Percentiles rank a stretch among this genome's conserved stretches.
Evolutionary conservation across 2,329 filamentous ascomycete species (phyloP).

Genomic region (Colletotrichum australisinense): DNA sequence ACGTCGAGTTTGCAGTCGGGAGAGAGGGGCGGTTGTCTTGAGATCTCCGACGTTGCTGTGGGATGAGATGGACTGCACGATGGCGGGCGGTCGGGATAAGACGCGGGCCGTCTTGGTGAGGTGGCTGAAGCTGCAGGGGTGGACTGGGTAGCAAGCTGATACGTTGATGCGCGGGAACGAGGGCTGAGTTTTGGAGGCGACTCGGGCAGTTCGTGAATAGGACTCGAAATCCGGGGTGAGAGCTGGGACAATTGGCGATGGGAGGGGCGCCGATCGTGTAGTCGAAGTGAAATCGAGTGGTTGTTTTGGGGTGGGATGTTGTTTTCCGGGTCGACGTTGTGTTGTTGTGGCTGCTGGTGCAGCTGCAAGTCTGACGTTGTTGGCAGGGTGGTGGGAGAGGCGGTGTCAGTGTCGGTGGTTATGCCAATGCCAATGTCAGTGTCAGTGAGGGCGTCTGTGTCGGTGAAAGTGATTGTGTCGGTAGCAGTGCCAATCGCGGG

Average conservation of each 20-base stretch:
- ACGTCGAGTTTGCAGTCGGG: conserved; percentile 50
- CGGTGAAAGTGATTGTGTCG: background rate
- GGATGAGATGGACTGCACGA: conserved; percentile 18
- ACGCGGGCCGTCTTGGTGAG: conserved; percentile 48
- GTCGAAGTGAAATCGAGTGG: conserved; percentile 18
- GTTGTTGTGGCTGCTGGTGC: conserved; percentile 22
- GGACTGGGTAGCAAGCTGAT: conserved; percentile 46
- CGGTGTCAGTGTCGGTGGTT: conserved; percentile 6
- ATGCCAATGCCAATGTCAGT: conserved; percentile 13
- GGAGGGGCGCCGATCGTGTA: conserved; percentile 27
- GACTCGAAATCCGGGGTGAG: conserved; percentile 36
- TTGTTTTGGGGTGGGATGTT: conserved; percentile 24
- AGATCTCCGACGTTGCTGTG: conserved; percentile 34
- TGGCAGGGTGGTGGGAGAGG: conserved; percentile 17
- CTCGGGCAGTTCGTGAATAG: conserved; percentile 32
- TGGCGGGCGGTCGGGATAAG: conserved; percentile 47
- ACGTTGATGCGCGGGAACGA: conserved; percentile 50
- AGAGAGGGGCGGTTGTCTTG: conserved; percentile 42
- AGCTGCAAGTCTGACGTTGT: conserved; percentile 33
- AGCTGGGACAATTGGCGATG: conserved; percentile 34
- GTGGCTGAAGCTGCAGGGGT: conserved; percentile 36
- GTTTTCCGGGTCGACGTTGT: conserved; percentile 7
- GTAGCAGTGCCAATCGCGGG: background rate
- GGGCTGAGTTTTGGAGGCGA: conserved; percentile 37
- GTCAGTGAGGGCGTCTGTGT: conserved; percentile 1